These are phyloP conservation scores for Neurospora sp. DNA, from an alignment of 2,329 filamentous ascomycete species.

Conservation along the genomic window DNA sequence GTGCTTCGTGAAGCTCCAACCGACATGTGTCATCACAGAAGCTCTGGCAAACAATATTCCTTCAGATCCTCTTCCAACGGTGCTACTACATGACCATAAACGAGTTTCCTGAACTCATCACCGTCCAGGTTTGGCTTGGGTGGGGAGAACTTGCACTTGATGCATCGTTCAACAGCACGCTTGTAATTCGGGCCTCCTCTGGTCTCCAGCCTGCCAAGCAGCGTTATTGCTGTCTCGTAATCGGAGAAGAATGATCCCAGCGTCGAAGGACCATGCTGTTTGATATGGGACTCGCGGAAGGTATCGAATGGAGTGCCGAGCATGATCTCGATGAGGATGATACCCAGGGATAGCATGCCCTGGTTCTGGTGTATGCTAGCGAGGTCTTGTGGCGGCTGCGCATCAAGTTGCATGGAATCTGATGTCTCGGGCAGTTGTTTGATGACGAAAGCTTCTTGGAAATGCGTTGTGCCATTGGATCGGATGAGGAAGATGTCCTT, in stretches of 20 bases:
- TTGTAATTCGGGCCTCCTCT: conserved; percentile 11
- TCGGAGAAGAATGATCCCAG: background rate
- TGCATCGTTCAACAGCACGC: conserved; percentile 13
- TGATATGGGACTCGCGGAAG: background rate
- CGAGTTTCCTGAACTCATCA: background rate
- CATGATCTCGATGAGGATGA: conserved; percentile 15
- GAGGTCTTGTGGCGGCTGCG: background rate
- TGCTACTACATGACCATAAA: background rate
- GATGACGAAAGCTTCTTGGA: conserved; percentile 5
- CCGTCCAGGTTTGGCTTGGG: background rate
- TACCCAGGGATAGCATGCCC: conserved; percentile 11
- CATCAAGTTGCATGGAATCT: background rate
- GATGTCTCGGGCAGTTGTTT: background rate
- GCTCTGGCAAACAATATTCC: background rate
- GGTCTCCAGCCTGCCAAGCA: background rate
- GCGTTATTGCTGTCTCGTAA: background rate
- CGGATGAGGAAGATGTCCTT: conserved; percentile 12
- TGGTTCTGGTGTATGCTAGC: background rate
- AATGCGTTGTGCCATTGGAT: background rate
- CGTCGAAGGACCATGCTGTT: background rate
- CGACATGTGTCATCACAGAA: background rate
- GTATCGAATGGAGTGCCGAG: conserved; percentile 4
- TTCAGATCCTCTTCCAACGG: background rate
- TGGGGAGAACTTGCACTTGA: conserved; percentile 5
- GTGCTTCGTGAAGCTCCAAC: background rate